These are phyloP conservation scores for Prunus mongolica DNA, from an alignment of 306 rosid genomes.

Conservation along the genomic window DNA sequence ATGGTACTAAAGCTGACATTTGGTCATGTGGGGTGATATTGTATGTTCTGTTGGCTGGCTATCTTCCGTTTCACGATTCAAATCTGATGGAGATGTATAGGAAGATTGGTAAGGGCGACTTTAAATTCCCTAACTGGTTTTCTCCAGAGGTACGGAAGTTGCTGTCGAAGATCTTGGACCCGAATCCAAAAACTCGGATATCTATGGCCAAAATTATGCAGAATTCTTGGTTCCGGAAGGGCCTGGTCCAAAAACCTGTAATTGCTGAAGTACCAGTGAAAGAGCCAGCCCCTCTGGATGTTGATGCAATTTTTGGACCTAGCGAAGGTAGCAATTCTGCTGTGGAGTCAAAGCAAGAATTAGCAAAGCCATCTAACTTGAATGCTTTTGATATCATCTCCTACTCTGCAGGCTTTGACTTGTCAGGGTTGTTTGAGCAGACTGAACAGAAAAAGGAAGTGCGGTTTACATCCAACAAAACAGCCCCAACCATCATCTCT, in stretches of 20 bases:
- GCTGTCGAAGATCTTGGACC: conserved; percentile 73
- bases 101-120: conserved; percentile 74
- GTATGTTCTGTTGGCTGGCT: conserved; percentile 85
- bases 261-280: conserved; percentile 5
- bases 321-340: conserved; percentile 32
- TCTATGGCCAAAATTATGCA: conserved; percentile 66
- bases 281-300: conserved; percentile 28
- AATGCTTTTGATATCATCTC: conserved; percentile 96
- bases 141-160: conserved; percentile 62
- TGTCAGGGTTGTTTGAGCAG: conserved; percentile 83
- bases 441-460: conserved; percentile 53
- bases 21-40: conserved; percentile 98
- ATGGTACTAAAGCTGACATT: conserved; percentile 86
- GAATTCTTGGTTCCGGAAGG: conserved; percentile 72
- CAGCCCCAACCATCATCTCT: conserved; percentile 58
- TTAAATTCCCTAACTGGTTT: conserved; percentile 89
- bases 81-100: conserved; percentile 91
- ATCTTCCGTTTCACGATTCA: conserved; percentile 84
- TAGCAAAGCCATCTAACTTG: conserved; percentile 48
- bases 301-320: conserved; percentile 44
- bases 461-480: conserved; percentile 64
- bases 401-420: conserved; percentile 80
- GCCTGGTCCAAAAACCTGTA: conserved; percentile 31
- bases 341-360: conserved; percentile 46
- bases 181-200: conserved; percentile 72